phyloP scores from a whole-genome alignment of 331 rosid genomes.

The Quercus lobata region DNA sequence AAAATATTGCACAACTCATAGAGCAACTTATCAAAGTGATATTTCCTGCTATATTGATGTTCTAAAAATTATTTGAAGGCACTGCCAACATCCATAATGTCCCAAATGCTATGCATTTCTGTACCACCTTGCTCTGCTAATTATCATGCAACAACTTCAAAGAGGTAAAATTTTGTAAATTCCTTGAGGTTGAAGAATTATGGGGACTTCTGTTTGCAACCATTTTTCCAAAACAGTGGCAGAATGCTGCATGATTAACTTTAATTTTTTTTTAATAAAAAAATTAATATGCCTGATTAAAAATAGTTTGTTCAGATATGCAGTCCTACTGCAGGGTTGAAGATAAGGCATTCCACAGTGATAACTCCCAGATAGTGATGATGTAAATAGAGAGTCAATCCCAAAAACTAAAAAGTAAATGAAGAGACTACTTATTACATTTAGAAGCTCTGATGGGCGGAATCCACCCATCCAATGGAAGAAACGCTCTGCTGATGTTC shows the following conservation, averaged over 20 bases:
- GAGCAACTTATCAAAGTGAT: background rate
- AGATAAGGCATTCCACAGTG: background rate
- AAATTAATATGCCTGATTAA: background rate
- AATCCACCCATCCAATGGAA: slow-evolving; percentile 97
- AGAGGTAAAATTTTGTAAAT: background rate
- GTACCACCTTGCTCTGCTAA: background rate
- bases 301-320: background rate
- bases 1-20: background rate
- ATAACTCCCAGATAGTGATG: background rate
- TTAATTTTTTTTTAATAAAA: no score
- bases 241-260: background rate
- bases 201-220: background rate
- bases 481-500: slow-evolving; percentile 74
- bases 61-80: background rate
- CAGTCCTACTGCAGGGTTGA: background rate
- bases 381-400: background rate
- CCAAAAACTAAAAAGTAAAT: background rate
- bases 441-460: slow-evolving; percentile 91
- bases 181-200: background rate
- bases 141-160: background rate
- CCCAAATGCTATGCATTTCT: background rate
- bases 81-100: background rate
- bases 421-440: slow-evolving; percentile 28
- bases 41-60: background rate
- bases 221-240: background rate